phyloP scores from a whole-genome alignment of 768 basidiomycete genomes.

The Russula sp. region DNA sequence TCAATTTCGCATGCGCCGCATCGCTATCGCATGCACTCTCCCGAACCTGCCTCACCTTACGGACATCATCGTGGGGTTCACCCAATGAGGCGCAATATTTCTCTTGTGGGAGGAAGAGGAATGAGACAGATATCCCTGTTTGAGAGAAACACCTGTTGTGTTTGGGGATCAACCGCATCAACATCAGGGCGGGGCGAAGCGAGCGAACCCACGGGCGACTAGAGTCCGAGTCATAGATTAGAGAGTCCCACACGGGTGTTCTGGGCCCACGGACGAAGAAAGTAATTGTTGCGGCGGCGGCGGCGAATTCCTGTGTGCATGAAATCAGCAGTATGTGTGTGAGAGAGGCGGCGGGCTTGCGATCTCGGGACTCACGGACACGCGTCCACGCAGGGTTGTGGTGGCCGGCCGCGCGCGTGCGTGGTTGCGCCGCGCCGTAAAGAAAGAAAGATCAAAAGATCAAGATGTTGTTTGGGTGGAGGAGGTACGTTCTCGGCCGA shows the following conservation, averaged over 20 bases:
- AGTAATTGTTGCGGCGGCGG: background rate
- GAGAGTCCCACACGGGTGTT: background rate
- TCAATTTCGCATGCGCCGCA: background rate
- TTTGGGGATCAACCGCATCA: too few relatives aligned
- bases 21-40: background rate
- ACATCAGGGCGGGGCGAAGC: background rate
- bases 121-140: background rate
- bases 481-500: conserved; percentile 18
- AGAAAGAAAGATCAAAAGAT: background rate
- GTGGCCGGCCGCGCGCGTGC: conserved; percentile 5
- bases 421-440: too few relatives aligned
- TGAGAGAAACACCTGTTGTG: background rate
- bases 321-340: too few relatives aligned
- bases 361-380: background rate
- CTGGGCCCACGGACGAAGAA: conserved; percentile 1
- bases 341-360: background rate
- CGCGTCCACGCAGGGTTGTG: background rate
- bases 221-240: background rate
- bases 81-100: background rate
- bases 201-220: background rate
- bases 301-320: too few relatives aligned
- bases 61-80: conserved; percentile 8
- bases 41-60: background rate
- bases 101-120: background rate
- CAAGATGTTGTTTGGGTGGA: background rate